Base-by-base conservation (phyloP, 1,284 basidiomycete genomes). In the Pterula multifida region DNA sequence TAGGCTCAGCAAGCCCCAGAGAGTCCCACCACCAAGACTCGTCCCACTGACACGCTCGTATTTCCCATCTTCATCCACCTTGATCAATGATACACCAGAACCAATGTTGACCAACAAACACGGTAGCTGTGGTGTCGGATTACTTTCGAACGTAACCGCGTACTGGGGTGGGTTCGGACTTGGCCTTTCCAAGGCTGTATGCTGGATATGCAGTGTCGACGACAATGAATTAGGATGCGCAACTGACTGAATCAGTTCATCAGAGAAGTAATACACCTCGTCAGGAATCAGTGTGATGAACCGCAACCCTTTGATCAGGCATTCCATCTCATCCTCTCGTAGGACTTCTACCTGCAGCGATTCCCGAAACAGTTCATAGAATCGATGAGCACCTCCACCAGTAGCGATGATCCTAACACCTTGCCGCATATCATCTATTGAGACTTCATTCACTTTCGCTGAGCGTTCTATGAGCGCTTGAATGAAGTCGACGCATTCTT, bases 231-330 rank as follows among this genome's bases (percentile, higher is more conserved):
- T 58, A 9, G 79, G 75, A 62, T 91, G 88, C 45, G 88, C 85
- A 24, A 91, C 82, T 49, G 79, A 84, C 65, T 90, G 85, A 49
- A 98, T 94, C 57, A 98, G 81, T 68, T 97, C 89, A 67, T 99
- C 96, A 45, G 93, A 96, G 71, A 97, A 98, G 76, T 86, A 98
- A 68, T 98, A 99, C 26, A 94, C 94, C 67, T 99, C 96, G 67
- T 96, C 86, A 26, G 95, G 95, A 53, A 99, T 96, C 62, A 91
- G 81, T 25, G 90, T 87, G 66, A 98, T 90, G 68, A 99, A 99
- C 65, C 93, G 91, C 61, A 99, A 75, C 15, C 96, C 96, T 56
- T 94, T 88, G 56, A 98, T 98, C 60, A 98, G 69, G 62, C 95
- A 98, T 68, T 90, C 92, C 96, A 99, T 98, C 73, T 99, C 96